Conservation (phyloP, 805 yeast genomes). For the Phaffomyces opuntiae region DNA sequence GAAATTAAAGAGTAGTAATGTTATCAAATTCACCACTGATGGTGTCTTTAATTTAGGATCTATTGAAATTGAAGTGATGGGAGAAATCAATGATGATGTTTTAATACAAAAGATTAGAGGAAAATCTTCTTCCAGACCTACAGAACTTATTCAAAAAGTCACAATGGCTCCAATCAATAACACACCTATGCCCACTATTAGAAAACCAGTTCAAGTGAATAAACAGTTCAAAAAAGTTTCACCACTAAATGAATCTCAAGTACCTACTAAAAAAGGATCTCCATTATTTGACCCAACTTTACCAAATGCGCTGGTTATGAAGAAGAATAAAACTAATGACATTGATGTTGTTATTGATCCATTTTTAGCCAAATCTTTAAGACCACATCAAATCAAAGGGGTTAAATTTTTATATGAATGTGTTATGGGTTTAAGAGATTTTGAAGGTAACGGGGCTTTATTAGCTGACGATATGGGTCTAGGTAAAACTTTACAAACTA, state of each 20-base stretch:
- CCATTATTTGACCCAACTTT: conserved; percentile 34
- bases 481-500: conserved; percentile 85
- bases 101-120: conserved; percentile 19
- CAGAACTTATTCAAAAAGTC: background rate
- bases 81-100: conserved; percentile 27
- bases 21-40: conserved; percentile 25
- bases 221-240: conserved; percentile 21
- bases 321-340: conserved; percentile 19
- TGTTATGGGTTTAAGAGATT: conserved; percentile 58
- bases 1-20: conserved; percentile 12
- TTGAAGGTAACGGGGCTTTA: conserved; percentile 59
- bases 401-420: conserved; percentile 77
- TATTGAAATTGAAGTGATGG: conserved; percentile 58
- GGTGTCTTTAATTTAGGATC: conserved; percentile 44
- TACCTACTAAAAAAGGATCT: conserved; percentile 10
- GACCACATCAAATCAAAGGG: conserved; percentile 87
- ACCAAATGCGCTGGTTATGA: conserved; percentile 37
- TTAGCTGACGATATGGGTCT: conserved; percentile 98
- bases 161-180: background rate
- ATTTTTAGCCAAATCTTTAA: conserved; percentile 38
- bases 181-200: background rate
- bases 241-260: conserved; percentile 14
- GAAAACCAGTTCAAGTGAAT: conserved; percentile 9
- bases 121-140: conserved; percentile 1
- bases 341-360: conserved; percentile 59